phyloP scores from a whole-genome alignment of 2,329 filamentous ascomycete genomes.

The Cladophialophora immunda region DNA sequence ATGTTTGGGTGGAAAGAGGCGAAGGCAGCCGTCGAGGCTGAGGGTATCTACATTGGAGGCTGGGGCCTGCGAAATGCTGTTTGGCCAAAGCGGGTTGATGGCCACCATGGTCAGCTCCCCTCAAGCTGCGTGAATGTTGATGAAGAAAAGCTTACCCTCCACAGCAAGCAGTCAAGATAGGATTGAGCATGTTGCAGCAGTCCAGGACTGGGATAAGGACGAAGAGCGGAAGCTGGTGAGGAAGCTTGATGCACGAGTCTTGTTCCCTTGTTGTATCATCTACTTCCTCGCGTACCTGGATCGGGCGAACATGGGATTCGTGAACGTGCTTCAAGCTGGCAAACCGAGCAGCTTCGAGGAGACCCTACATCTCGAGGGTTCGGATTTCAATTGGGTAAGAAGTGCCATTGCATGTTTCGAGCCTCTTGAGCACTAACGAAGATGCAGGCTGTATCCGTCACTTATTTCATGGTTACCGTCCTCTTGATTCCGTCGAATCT shows the following conservation, averaged over 20 bases:
- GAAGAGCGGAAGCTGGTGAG: conserved; percentile 37
- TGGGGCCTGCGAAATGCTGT: conserved; percentile 26
- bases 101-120: conserved; percentile 21
- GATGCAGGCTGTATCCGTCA: conserved; percentile 35
- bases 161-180: conserved; percentile 28
- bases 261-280: conserved; percentile 37
- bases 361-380: conserved; percentile 31
- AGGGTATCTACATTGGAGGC: conserved; percentile 32
- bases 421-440: neutral
- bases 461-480: conserved; percentile 38
- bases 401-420: neutral
- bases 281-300: conserved; percentile 40
- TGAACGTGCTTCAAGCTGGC: conserved; percentile 35
- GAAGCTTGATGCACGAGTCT: conserved; percentile 37
- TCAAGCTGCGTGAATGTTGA: neutral
- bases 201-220: conserved; percentile 35
- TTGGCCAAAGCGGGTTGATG: conserved; percentile 20
- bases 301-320: conserved; percentile 38
- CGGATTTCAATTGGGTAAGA: conserved; percentile 39
- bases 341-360: conserved; percentile 26
- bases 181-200: conserved; percentile 27
- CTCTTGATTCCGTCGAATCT: conserved; percentile 38
- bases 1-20: conserved; percentile 20
- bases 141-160: neutral
- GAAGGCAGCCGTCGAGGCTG: conserved; percentile 27